phyloP scores from a whole-genome alignment of 306 rosid species.

The Castanopsis chinensis region DNA sequence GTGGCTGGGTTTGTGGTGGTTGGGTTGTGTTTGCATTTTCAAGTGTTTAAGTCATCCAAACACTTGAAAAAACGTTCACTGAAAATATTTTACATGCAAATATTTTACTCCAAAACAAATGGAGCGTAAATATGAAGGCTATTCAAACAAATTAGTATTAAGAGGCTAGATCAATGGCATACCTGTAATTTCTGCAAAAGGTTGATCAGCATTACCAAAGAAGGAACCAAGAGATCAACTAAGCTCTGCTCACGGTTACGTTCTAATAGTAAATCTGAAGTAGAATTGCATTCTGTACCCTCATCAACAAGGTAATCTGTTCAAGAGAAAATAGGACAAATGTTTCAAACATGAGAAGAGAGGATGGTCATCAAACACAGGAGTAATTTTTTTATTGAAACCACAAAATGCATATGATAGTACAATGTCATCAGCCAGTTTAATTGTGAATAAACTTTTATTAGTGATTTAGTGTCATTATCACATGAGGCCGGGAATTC shows the following conservation, averaged over 20 bases:
- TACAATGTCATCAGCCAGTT: neutral
- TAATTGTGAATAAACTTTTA: neutral
- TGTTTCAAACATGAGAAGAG: slow-evolving; percentile 6
- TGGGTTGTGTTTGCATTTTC: too few species aligned
- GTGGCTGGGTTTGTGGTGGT: too few species aligned
- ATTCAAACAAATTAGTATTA: neutral
- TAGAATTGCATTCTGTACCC: slow-evolving; percentile 90
- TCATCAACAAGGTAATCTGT: slow-evolving; percentile 99
- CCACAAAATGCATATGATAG: neutral
- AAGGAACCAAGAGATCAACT: slow-evolving; percentile 91
- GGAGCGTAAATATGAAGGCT: too few species aligned
- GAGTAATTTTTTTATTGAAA: neutral
- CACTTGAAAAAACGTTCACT: too few species aligned
- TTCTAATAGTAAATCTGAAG: slow-evolving; percentile 86
- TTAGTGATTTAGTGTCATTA: too few species aligned
- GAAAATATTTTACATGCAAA: too few species aligned
- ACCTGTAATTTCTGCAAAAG: slow-evolving; percentile 90
- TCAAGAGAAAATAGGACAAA: slow-evolving; percentile 30
- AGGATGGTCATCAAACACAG: slow-evolving; percentile 1
- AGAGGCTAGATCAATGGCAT: slow-evolving; percentile 16
- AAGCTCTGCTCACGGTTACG: slow-evolving; percentile 85
- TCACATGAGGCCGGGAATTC: too few species aligned
- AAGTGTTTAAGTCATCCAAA: too few species aligned
- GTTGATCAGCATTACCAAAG: slow-evolving; percentile 66
- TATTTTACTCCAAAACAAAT: too few species aligned